Conservation (phyloP, 2,329 filamentous ascomycete species). For the Penicillium sp. region DNA sequence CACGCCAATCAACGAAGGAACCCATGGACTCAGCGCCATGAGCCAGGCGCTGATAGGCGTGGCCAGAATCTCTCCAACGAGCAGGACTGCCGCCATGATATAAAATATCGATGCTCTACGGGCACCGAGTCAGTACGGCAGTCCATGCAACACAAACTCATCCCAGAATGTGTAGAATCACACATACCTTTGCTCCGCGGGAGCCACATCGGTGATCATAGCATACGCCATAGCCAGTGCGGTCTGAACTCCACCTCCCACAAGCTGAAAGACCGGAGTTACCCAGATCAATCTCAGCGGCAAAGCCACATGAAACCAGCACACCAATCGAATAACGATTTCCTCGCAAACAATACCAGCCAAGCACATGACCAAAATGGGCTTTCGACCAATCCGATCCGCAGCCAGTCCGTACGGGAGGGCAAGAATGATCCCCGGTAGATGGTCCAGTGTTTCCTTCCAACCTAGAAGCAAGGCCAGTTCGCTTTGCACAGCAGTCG, state of each 20-base stretch:
- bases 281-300: not conserved
- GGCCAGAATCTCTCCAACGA: not conserved
- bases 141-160: not conserved
- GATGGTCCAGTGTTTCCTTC: not conserved
- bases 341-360: not conserved
- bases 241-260: not conserved
- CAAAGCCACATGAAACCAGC: not conserved
- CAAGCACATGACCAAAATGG: not conserved
- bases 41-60: not conserved
- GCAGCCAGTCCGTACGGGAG: not conserved
- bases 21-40: constrained; percentile 1
- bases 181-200: not conserved
- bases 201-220: constrained; percentile 1
- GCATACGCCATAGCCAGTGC: not conserved
- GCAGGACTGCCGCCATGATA: not conserved
- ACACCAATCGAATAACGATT: not conserved
- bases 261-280: not conserved
- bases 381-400: constrained; percentile 1
- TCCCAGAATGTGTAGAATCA: not conserved
- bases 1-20: not conserved
- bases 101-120: not conserved
- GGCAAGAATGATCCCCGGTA: not conserved
- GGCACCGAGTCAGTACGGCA: not conserved
- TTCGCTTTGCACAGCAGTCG: not conserved
- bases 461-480: not conserved